Evolutionary conservation across 1,284 basidiomycete species (phyloP).

Genomic region (Apiotrichum porosum): DNA sequence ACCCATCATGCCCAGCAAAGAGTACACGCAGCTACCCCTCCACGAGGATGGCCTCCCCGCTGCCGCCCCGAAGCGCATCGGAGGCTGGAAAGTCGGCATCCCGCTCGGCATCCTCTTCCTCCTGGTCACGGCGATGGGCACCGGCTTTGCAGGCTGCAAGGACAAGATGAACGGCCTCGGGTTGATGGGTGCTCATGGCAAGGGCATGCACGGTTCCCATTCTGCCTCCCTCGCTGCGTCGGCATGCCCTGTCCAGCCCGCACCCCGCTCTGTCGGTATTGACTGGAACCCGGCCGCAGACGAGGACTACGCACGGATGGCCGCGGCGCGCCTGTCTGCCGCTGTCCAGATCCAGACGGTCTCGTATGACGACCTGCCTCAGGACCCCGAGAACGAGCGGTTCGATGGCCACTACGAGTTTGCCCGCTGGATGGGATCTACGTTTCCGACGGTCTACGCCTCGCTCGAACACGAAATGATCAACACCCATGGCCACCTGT

Average conservation of each 20-base stretch:
- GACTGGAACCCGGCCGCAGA: slow-evolving; percentile 35
- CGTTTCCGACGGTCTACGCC: slow-evolving; percentile 43
- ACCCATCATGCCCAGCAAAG: background rate
- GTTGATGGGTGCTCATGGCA: no score
- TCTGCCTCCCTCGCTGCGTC: background rate
- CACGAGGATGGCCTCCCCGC: background rate
- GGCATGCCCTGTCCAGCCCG: slow-evolving; percentile 33
- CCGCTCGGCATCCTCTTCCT: slow-evolving; percentile 10
- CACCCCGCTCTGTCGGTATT: slow-evolving; percentile 24
- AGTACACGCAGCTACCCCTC: background rate
- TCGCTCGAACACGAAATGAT: slow-evolving; percentile 46
- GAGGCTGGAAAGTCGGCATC: background rate
- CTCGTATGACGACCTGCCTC: slow-evolving; percentile 46
- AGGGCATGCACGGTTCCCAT: background rate
- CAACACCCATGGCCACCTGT: slow-evolving; percentile 49
- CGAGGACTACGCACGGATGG: slow-evolving; percentile 30
- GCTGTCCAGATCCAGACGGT: slow-evolving; percentile 47
- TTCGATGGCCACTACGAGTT: slow-evolving; percentile 45
- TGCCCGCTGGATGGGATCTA: slow-evolving; percentile 43
- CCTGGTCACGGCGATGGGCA: slow-evolving; percentile 9
- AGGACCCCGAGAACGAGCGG: slow-evolving; percentile 34
- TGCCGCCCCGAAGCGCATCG: background rate
- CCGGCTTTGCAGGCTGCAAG: background rate
- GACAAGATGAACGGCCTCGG: background rate
- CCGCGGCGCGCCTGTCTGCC: slow-evolving; percentile 34